These are phyloP conservation scores for Schizonepeta tenuifolia DNA, from an alignment of 257 asterid species.

Conservation along the genomic window DNA sequence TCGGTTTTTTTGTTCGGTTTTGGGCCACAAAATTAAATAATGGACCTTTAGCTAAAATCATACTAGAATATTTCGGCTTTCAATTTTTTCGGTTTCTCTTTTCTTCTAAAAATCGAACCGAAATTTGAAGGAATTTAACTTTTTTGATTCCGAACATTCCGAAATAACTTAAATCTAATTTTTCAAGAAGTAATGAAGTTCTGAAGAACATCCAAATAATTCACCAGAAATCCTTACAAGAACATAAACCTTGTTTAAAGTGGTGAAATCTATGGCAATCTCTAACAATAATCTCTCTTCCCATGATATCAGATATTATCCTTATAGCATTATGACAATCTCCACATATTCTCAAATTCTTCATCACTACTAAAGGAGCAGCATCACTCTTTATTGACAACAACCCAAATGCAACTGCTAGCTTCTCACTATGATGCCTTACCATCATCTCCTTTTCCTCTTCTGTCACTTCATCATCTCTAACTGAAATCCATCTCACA, in stretches of 20 bases:
- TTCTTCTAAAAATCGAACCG: no score
- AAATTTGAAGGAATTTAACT: no score
- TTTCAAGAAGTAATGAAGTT: not conserved
- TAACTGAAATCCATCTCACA: constrained; percentile 43
- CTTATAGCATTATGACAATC: constrained; percentile 72
- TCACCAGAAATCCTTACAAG: constrained; percentile 78
- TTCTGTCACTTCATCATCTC: constrained; percentile 45
- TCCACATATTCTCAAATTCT: constrained; percentile 76
- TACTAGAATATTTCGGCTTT: no score
- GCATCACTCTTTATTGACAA: constrained; percentile 38
- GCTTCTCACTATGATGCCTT: constrained; percentile 72
- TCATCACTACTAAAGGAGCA: constrained; percentile 54
- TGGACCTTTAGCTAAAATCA: no score
- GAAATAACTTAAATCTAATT: no score
- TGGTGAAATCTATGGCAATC: constrained; percentile 78
- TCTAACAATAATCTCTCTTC: constrained; percentile 65
- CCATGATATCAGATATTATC: constrained; percentile 51
- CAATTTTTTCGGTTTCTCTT: no score
- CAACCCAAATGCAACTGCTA: constrained; percentile 70
- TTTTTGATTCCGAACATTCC: no score
- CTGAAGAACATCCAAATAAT: not conserved
- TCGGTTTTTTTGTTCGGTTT: no score
- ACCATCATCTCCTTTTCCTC: constrained; percentile 48
- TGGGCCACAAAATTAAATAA: no score
- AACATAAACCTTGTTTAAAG: constrained; percentile 62